These are phyloP conservation scores for Microsporum ferrugineum DNA, from an alignment of 2,329 filamentous ascomycete species.

Conservation along the genomic window DNA sequence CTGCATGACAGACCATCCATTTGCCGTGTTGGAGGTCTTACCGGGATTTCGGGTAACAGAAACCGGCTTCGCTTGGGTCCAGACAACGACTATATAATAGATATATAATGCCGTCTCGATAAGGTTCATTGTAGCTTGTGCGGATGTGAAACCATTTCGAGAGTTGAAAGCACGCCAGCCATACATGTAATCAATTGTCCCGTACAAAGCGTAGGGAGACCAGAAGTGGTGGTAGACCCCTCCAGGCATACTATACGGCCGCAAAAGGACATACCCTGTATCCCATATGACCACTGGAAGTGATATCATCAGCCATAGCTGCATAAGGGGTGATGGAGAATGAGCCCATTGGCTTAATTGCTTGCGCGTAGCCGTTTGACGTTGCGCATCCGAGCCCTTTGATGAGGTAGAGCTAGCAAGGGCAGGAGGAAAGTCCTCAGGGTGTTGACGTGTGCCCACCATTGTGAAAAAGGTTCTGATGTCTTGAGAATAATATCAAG, in stretches of 20 bases:
- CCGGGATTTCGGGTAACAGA: constrained; percentile 10
- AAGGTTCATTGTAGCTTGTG: constrained; percentile 59
- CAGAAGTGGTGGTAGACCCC: constrained; percentile 61
- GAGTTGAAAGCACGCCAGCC: constrained; percentile 60
- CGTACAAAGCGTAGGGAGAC: constrained; percentile 70
- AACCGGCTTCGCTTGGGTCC: constrained; percentile 27
- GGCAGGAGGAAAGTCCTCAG: constrained; percentile 36
- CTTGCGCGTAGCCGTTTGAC: constrained; percentile 12
- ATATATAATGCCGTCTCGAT: constrained; percentile 57
- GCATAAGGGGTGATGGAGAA: constrained; percentile 47
- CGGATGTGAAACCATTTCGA: constrained; percentile 62
- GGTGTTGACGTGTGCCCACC: constrained; percentile 48
- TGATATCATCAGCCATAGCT: constrained; percentile 63
- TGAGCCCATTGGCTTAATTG: constrained; percentile 40
- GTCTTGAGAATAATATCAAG: too few relatives aligned
- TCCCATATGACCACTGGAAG: constrained; percentile 76
- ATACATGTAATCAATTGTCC: constrained; percentile 68
- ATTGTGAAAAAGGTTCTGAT: constrained; percentile 23
- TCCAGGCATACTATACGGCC: constrained; percentile 71
- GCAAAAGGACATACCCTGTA: constrained; percentile 62
- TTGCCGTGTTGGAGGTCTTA: constrained; percentile 12
- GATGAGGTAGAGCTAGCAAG: constrained; percentile 19
- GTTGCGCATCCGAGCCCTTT: constrained; percentile 18
- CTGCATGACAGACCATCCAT: not conserved
- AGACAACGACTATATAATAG: constrained; percentile 49